Percentiles rank a stretch among this genome's conserved stretches.
Evolutionary conservation across 768 basidiomycete species (phyloP).

Genomic region (Boletus coccyginus): DNA sequence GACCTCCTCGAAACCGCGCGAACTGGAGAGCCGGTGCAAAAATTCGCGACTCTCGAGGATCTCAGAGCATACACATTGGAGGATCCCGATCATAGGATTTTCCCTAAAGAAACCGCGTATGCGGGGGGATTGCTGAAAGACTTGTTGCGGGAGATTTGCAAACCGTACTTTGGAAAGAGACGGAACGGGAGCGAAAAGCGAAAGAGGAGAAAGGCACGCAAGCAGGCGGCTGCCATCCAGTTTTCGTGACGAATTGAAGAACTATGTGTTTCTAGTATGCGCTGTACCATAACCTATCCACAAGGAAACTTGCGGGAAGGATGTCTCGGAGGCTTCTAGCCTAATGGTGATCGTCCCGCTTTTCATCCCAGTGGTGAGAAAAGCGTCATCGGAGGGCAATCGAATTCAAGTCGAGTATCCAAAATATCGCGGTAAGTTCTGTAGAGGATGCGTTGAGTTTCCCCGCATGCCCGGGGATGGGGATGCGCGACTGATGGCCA

Average conservation of each 20-base stretch:
- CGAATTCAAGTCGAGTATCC: too few species aligned
- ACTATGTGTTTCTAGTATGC: background rate
- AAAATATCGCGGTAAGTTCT: too few species aligned
- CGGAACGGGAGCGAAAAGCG: constrained; percentile 20
- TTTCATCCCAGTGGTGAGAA: too few species aligned
- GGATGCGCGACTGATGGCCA: too few species aligned
- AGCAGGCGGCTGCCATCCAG: background rate
- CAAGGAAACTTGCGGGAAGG: too few species aligned
- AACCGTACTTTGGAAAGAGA: constrained; percentile 13
- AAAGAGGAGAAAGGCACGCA: constrained; percentile 15
- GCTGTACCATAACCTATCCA: background rate
- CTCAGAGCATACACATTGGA: constrained; percentile 28
- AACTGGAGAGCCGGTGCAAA: constrained; percentile 15
- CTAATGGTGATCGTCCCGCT: too few species aligned
- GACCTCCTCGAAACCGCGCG: constrained; percentile 27
- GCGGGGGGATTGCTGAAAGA: constrained; percentile 30
- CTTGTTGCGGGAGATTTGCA: constrained; percentile 29
- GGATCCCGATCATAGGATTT: constrained; percentile 10
- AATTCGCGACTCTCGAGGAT: constrained; percentile 23
- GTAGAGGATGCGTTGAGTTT: too few species aligned
- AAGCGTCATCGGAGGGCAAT: too few species aligned
- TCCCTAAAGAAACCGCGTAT: constrained; percentile 28
- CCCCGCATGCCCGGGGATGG: too few species aligned
- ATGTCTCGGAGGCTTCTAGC: too few species aligned
- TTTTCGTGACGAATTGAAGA: background rate